phyloP scores from a whole-genome alignment of 2,329 filamentous ascomycete genomes.

The Alternaria arborescens region DNA sequence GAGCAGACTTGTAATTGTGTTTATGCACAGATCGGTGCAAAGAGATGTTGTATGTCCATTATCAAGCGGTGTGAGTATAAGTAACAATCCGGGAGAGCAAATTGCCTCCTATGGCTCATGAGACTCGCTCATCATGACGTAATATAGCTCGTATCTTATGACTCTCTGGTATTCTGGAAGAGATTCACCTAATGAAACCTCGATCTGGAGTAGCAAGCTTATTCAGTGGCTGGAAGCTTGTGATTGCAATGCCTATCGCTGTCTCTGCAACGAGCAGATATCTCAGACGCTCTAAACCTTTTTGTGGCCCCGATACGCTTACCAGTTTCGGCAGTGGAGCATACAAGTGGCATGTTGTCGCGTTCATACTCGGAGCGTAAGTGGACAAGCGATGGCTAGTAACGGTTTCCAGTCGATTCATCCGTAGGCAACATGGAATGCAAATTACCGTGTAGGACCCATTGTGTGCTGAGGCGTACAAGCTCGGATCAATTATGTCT shows the following conservation, averaged over 20 bases:
- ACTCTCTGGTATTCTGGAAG: too few relatives aligned
- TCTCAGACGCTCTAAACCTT: not conserved
- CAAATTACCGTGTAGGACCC: not conserved
- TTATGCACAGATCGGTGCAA: too few relatives aligned
- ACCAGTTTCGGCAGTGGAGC: not conserved
- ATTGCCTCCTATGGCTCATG: too few relatives aligned
- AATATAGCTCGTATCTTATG: too few relatives aligned
- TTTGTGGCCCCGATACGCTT: not conserved
- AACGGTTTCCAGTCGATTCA: not conserved
- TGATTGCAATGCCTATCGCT: not conserved
- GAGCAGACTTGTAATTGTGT: too few relatives aligned
- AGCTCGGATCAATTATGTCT: not conserved
- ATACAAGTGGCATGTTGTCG: not conserved
- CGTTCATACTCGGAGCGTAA: not conserved
- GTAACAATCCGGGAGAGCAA: too few relatives aligned
- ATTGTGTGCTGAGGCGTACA: not conserved
- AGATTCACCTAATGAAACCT: too few relatives aligned
- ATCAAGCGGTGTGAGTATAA: too few relatives aligned
- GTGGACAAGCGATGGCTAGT: not conserved
- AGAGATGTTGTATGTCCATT: too few relatives aligned
- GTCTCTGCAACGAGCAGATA: not conserved
- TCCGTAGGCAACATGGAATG: not conserved
- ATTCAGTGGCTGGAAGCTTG: too few relatives aligned
- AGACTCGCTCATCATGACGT: too few relatives aligned
- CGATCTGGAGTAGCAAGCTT: too few relatives aligned